Evolutionary conservation across 177 flowering plant genomes (phyloP).

Genomic region (Vitis hybrid): DNA sequence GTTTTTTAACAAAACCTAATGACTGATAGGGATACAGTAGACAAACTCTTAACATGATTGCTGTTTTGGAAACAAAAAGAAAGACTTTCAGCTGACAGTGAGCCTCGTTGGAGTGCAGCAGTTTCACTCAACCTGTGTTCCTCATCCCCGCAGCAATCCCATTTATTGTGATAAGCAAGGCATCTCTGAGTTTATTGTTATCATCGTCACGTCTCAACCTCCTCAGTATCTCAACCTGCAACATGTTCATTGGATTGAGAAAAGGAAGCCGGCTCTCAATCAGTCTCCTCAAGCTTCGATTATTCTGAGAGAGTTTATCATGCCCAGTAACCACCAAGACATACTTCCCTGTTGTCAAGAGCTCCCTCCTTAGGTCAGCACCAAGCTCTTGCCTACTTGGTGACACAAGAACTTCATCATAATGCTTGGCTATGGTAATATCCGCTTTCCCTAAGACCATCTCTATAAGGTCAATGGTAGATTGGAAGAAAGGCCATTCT

Average conservation of each 20-base stretch:
- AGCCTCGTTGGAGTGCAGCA: not conserved
- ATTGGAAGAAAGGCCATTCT: slow-evolving; percentile 97
- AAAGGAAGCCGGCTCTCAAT: slow-evolving; percentile 85
- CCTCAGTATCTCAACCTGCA: slow-evolving; percentile 84
- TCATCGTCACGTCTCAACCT: slow-evolving; percentile 76
- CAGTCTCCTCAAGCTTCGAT: slow-evolving; percentile 65
- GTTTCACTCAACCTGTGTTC: slow-evolving; percentile 74
- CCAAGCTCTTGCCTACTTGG: slow-evolving; percentile 63
- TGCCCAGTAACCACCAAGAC: slow-evolving; percentile 77
- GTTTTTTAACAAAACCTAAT: no score
- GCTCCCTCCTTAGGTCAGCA: slow-evolving; percentile 62
- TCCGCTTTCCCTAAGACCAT: slow-evolving; percentile 95
- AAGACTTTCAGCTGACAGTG: no score
- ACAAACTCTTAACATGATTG: no score
- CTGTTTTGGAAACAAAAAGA: no score
- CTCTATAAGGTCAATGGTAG: slow-evolving; percentile 87
- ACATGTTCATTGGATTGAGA: slow-evolving; percentile 80
- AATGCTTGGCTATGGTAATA: slow-evolving; percentile 71
- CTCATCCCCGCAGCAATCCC: slow-evolving; percentile 99
- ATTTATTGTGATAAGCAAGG: slow-evolving; percentile 85
- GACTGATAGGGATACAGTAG: no score
- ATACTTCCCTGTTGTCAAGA: slow-evolving; percentile 57
- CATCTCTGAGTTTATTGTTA: slow-evolving; percentile 79
- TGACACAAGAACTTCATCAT: slow-evolving; percentile 84
- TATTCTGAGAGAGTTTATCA: slow-evolving; percentile 68